Base-by-base conservation (phyloP, 2,329 filamentous ascomycete genomes). In the Verticillium klebahnii region DNA sequence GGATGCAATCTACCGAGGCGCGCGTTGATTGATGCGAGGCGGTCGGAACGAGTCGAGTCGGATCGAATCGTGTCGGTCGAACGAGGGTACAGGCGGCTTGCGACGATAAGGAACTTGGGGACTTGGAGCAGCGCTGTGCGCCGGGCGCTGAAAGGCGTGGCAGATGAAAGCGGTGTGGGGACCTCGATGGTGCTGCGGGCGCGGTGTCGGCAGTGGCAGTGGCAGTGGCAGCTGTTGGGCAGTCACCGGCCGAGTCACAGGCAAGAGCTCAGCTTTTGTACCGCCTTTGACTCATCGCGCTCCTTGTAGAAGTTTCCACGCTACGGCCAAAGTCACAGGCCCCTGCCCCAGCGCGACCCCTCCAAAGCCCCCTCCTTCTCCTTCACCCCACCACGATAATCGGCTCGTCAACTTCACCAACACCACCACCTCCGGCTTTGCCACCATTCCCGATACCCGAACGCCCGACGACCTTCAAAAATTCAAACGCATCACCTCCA, bases 231-330 rank as follows among this genome's bases (percentile, higher is more conserved):
- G 64, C 56, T 61, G 64, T 62, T 29, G 29, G 29, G 29, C 34
- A 3, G 34, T 56, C 63, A 63, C 62, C 64, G 62, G 63, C 61
- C 64, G 64, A 62, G 66, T 64, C 60, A 65, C 62, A 62, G 36
- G 66, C 64, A 62, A 69, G 68, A 67, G 65, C 63, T 67, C 70
- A 67, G 68, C 70, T 72, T 75, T 70, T 75, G 74, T 75, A 75
- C 69, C 62, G 61, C 64, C 66, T 64, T 74, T 75, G 76, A 76
- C 74, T 76, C 75, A 77, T 70, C 40, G 40, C 40, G 40, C 40
- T 50, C 71, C 74, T 77, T 77, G 75, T 78, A 77, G 75, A 78
- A 78, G 68, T 75, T 78, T 78, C 76, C 72, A 78, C 71, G 66
- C 54, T 56, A 32, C 54, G 2, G 25, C 25, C 31, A 23, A 12